Base-by-base conservation (phyloP, 345 rosid genomes). In the Lenwebbia sp. region DNA sequence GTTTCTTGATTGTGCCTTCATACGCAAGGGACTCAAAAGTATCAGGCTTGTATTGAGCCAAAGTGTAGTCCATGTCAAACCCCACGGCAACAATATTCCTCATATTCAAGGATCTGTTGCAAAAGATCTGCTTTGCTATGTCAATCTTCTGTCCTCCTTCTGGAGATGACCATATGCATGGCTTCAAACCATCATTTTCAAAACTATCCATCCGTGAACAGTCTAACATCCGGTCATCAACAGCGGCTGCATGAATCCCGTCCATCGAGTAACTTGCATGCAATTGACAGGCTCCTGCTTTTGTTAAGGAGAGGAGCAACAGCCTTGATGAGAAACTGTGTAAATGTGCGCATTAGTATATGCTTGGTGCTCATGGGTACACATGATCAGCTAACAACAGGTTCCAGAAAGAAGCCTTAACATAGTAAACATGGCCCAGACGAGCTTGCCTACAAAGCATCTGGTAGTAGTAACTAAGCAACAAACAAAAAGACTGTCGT, bases 11-110 rank as follows among this genome's bases (percentile, higher is more conserved):
- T 33, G 99, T 97, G 91, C 99, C 99, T 85, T 91, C 93, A 86
- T 96, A 97, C 4, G 98, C 96, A 89, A 97, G 99, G 81, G 99
- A 89, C 89, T 97, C 99, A 83, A 97, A 97, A 76, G 99, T 96
- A 85, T 95, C 99, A 52, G 99, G 93, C 86, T 93, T 97, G 92
- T 97, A 97, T 86, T 97, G 99, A 41, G 99, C 99, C 90, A 96
- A 91, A 33, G 99, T 97, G 89, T 97, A 97, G 89, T 97, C 99
- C 99, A 97, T 97, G 90, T 97, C 99, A 90, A 97, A 96, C 57
- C 99, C 99, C 58, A 97, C 95, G 26, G 99, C 98, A 40, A 95
- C 89, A 22, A 95, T 95, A 89, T 91, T 97, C 92, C 88, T 97
- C 99, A 97, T 97, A 89, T 97, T 96, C 90, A 97, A 89, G 62